Evolutionary conservation across 192 early-diverging fungal species (phyloP), one percentile per base, ranked within the genome.

Genomic region (Rhizoclosmatium globosum): DNA sequence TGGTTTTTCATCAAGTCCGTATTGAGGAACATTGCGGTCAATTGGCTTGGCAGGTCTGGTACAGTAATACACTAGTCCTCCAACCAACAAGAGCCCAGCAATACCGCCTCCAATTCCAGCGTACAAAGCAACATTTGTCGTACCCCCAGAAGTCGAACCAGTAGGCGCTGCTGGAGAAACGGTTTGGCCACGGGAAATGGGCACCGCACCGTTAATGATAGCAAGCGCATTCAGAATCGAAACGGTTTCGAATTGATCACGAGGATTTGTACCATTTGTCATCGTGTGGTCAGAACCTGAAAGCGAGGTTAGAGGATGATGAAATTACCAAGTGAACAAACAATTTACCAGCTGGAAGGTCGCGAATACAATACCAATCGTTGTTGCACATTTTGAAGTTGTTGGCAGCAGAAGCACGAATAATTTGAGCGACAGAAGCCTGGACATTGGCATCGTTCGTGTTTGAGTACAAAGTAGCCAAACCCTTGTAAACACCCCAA

Each of bases 341-440:
- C 6, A 53, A 53, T 13, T 13, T 53, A 77, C 76, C 71, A 39
- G 78, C 39, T 31, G 71, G 47, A 45, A 80, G 41, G 38, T 62
- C 68, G 9, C 79, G 3, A 48, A 80, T 76, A 45, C 79, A 80
- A 65, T 80, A 74, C 79, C 79, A 80, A 9, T 75, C 42, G 7
- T 66, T 53, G 60, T 78, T 60, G 53, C 79, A 80, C 43, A 15
- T 21, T 47, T 53, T 21, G 44, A 69, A 64, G 38, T 74, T 71
- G 50, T 3, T 43, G 11, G 45, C 46, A n/a, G 72, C 79, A 41
- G 64, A 56, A 31, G 79, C 72, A 0, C 44, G 59, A 44, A 75
- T 59, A 4, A 75, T 43, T 21, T 15, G 41, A 19, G n/a, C 56
- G 65, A 67, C 68, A 4, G 4, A 4, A 31, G 7, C 15, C 64